A percentile compares a stretch with the other conserved stretches of the same genome.
These are phyloP conservation scores for Cyberlindnera mississippiensis DNA, from an alignment of 805 yeast genomes.

Conservation along the genomic window DNA sequence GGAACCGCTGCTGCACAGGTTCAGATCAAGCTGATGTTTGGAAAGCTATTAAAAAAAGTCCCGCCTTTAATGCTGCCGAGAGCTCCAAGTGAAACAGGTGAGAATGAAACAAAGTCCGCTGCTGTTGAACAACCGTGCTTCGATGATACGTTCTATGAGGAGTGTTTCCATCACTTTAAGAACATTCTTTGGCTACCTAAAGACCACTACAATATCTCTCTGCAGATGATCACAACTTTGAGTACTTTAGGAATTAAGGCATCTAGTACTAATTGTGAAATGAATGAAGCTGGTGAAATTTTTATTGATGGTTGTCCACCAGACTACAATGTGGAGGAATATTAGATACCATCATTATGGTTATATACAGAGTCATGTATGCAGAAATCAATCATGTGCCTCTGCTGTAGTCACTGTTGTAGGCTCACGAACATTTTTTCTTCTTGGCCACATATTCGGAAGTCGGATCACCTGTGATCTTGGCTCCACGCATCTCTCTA, in stretches of 20 bases:
- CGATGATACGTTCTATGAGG: constrained; percentile 25
- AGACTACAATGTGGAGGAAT: constrained; percentile 13
- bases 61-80: constrained; percentile 32
- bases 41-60: constrained; percentile 29
- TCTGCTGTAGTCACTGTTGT: constrained; percentile 11
- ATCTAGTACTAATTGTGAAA: constrained; percentile 16
- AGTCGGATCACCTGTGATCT: constrained; percentile 79
- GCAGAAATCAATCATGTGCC: constrained; percentile 17
- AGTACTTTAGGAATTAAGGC: constrained; percentile 23
- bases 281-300: constrained; percentile 26
- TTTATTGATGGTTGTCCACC: constrained; percentile 22
- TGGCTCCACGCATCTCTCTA: constrained; percentile 91
- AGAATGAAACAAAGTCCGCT: constrained; percentile 3
- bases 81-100: background rate
- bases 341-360: background rate
- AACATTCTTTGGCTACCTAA: constrained; percentile 26
- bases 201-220: constrained; percentile 18
- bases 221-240: constrained; percentile 16
- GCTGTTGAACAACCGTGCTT: constrained; percentile 3
- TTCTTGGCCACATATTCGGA: constrained; percentile 86
- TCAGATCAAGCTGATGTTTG: constrained; percentile 42
- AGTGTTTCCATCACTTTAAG: constrained; percentile 22
- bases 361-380: background rate
- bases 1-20: constrained; percentile 56
- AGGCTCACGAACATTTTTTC: constrained; percentile 49